phyloP scores from a whole-genome alignment of 1,139 yeast species.

The Protomyces arabidopsidicola region DNA sequence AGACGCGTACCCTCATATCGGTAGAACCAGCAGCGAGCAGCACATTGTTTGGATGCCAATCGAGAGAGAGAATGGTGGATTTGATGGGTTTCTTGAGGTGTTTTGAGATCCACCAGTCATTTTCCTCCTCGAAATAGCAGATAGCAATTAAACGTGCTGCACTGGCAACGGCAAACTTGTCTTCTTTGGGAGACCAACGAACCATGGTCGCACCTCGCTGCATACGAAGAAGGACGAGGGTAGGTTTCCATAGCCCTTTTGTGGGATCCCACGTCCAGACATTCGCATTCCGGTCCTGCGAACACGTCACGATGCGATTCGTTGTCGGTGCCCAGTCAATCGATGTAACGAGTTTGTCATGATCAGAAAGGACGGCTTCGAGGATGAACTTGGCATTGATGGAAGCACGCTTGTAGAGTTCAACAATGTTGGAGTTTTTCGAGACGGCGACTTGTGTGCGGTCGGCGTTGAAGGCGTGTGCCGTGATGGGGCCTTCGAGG shows the following conservation, averaged over 20 bases:
- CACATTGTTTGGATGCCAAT: constrained; percentile 95
- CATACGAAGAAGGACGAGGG: constrained; percentile 85
- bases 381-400: background rate
- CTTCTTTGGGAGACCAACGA: constrained; percentile 89
- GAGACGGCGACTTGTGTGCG: constrained; percentile 25
- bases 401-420: constrained; percentile 9
- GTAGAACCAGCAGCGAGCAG: constrained; percentile 87
- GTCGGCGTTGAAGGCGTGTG: constrained; percentile 29
- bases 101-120: constrained; percentile 99
- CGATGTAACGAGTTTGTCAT: constrained; percentile 91
- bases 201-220: constrained; percentile 92
- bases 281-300: constrained; percentile 95
- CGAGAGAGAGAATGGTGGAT: constrained; percentile 76
- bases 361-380: constrained; percentile 39
- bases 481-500: constrained; percentile 28
- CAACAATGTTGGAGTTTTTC: constrained; percentile 15
- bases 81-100: constrained; percentile 89
- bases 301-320: constrained; percentile 91
- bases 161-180: constrained; percentile 94
- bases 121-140: constrained; percentile 91
- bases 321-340: constrained; percentile 77
- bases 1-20: constrained; percentile 90
- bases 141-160: constrained; percentile 92
- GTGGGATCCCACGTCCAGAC: constrained; percentile 75
- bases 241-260: constrained; percentile 69